A percentile compares a stretch with the other conserved stretches of the same genome.
phyloP scores from a whole-genome alignment of 2,329 filamentous ascomycete species.

The Aschersonia sp. region DNA sequence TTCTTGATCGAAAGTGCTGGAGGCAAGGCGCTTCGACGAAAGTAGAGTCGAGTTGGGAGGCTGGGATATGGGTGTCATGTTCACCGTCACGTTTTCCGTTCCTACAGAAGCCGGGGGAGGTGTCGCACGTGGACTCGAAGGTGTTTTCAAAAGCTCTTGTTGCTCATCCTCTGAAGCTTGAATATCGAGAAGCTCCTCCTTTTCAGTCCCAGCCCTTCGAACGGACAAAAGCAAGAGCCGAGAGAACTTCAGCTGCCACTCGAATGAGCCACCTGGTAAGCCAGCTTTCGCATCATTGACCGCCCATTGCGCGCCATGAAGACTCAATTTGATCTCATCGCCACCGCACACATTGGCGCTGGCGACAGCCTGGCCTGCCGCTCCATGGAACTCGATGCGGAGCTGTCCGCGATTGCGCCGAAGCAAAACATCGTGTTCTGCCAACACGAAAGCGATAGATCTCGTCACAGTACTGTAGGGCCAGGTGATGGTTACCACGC shows the following conservation, averaged over 20 bases:
- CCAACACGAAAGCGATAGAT: slow-evolving; percentile 65
- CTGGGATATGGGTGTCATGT: slow-evolving; percentile 2
- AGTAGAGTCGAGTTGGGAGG: slow-evolving; percentile 4
- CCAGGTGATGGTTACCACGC: slow-evolving; percentile 76
- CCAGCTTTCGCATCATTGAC: slow-evolving; percentile 32
- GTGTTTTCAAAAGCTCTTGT: slow-evolving; percentile 3
- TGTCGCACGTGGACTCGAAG: not conserved
- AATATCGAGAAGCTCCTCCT: slow-evolving; percentile 37
- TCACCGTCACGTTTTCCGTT: not conserved
- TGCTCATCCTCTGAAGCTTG: slow-evolving; percentile 17
- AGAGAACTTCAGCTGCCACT: slow-evolving; percentile 44
- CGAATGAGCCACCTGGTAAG: slow-evolving; percentile 35
- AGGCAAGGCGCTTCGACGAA: slow-evolving; percentile 18
- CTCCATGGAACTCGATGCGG: slow-evolving; percentile 58
- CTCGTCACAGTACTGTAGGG: slow-evolving; percentile 70
- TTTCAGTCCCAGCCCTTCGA: slow-evolving; percentile 26
- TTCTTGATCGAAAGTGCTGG: slow-evolving; percentile 22
- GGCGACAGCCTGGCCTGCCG: slow-evolving; percentile 55
- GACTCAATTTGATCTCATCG: slow-evolving; percentile 55
- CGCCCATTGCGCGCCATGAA: slow-evolving; percentile 56
- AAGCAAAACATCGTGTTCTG: slow-evolving; percentile 71
- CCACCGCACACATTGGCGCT: slow-evolving; percentile 60
- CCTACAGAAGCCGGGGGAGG: not conserved
- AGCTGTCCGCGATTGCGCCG: slow-evolving; percentile 69
- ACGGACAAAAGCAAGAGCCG: slow-evolving; percentile 32